Evolutionary conservation across 78 protist species (phyloP).

Genomic region (Anaeramoeba flamelloides): DNA sequence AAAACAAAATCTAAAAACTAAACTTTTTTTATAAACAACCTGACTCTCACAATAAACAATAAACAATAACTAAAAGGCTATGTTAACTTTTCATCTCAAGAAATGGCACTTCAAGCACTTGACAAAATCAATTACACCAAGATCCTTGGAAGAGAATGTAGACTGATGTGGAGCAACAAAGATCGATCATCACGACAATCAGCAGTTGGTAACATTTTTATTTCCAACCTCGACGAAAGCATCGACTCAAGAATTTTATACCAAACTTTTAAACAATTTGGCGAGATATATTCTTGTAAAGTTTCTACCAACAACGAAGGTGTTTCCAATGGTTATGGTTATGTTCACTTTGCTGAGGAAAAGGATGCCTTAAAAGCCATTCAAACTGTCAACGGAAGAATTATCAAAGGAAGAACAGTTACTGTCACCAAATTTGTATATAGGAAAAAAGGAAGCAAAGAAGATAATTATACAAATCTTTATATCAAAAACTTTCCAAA

Average conservation of each 20-base stretch:
- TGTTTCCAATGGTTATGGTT: constrained; percentile 59
- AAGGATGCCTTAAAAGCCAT: constrained; percentile 61
- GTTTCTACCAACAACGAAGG: constrained; percentile 31
- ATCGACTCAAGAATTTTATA: constrained; percentile 68
- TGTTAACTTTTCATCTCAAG: no score
- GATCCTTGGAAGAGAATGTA: constrained; percentile 64
- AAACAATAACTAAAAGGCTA: no score
- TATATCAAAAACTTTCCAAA: constrained; percentile 69
- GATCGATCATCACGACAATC: constrained; percentile 82
- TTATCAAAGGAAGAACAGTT: constrained; percentile 50
- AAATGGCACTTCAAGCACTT: no score
- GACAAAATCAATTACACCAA: constrained; percentile 75
- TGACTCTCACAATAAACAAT: no score
- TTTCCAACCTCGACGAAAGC: constrained; percentile 70
- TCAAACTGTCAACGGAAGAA: constrained; percentile 70
- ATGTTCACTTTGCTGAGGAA: neutral
- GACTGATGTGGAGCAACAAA: constrained; percentile 92
- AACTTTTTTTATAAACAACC: no score
- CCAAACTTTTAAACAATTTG: constrained; percentile 69
- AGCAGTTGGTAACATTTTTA: constrained; percentile 88
- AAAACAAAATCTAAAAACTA: no score
- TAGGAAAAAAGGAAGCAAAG: constrained; percentile 40
- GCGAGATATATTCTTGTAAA: constrained; percentile 54
- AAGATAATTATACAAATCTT: constrained; percentile 63
- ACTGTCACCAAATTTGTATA: constrained; percentile 66